Base-by-base conservation (phyloP, 1,284 basidiomycete genomes). In the Moniliella sp. region DNA sequence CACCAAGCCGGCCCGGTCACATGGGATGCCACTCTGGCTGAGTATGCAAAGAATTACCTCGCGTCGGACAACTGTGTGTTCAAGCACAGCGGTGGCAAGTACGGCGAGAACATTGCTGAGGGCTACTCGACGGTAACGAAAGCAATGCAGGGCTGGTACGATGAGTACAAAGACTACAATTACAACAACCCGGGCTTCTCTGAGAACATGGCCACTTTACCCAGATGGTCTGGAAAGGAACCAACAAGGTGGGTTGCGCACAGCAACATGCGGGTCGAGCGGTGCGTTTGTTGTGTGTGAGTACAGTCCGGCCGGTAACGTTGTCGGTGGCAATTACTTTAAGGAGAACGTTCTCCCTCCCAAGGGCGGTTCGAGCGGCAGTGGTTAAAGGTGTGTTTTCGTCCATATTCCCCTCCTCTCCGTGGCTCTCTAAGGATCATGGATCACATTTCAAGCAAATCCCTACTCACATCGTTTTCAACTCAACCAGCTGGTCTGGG, bases 51-150 rank as follows among this genome's bases (percentile, higher is more conserved):
- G n/a, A 15, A 18, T 2, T 17, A 5, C 15, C 15, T 1, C 4
- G 11, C 28, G 13, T 8, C 13, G 5, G 14, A 28, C 0, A 28
- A 27, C 1, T 48, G 46, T 33, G 25, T 36, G 13, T 48, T 30
- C 27, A n/a, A 28, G 12, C 46, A 48, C 33, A 43, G 41, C 29
- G 42, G 43, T 37, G 41, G 41, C 13, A 37, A 36, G 3, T 43
- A 46, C 30, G 46, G 46, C 13, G 41, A 48, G 18, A 48, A 48
- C 38, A n/a, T n/a, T n/a, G n/a, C n/a, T n/a, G n/a, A n/a, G n/a
- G 36, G 45, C 18, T 39, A 40, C 8, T 36, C 42, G 1, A 36
- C 38, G n/a, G 42, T 39, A 1, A 34, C 28, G 9, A 31, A 39
- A 8, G 16, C 36, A n/a, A 19, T 27, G 18, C 31, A 29, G n/a